phyloP scores from a whole-genome alignment of 768 basidiomycete species.

The Hypholoma fasciculare region DNA sequence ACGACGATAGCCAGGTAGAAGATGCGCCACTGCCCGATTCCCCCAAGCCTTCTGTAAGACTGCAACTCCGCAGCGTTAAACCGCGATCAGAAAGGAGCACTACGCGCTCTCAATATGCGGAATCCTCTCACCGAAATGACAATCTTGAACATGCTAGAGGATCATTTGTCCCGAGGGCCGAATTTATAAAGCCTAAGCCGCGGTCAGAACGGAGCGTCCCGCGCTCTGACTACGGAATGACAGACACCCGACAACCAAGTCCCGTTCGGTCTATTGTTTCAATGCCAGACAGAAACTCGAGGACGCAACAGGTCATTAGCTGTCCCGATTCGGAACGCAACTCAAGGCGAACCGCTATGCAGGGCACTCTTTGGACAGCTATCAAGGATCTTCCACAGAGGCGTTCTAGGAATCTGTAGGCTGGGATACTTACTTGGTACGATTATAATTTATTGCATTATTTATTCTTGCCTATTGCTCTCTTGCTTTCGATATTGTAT shows the following conservation, averaged over 20 bases:
- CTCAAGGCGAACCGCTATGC: not conserved
- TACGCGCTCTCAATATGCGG: slow-evolving; percentile 1
- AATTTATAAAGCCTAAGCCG: slow-evolving; percentile 8
- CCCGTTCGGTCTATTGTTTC: slow-evolving; percentile 26
- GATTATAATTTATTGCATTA: slow-evolving; percentile 15
- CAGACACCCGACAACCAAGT: slow-evolving; percentile 18
- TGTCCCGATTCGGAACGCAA: not conserved
- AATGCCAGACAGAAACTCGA: slow-evolving; percentile 20
- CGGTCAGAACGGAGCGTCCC: slow-evolving; percentile 23
- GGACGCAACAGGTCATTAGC: slow-evolving; percentile 8
- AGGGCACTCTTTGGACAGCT: slow-evolving; percentile 23
- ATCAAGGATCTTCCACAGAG: slow-evolving; percentile 18
- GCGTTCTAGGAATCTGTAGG: slow-evolving; percentile 19
- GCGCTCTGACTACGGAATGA: slow-evolving; percentile 20
- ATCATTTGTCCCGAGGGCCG: slow-evolving; percentile 1
- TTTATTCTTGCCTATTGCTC: slow-evolving; percentile 13
- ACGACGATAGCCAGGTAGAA: slow-evolving; percentile 30
- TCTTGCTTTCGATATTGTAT: slow-evolving; percentile 5
- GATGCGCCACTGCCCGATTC: slow-evolving; percentile 7
- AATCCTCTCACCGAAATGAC: not conserved
- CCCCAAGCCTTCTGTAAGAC: slow-evolving; percentile 3
- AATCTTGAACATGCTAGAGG: slow-evolving; percentile 1
- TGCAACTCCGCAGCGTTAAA: not conserved
- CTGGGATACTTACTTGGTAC: not conserved
- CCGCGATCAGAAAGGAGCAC: slow-evolving; percentile 5